Conservation (phyloP, 1,139 yeast genomes). For the Debaryomyces singareniensis region DNA sequence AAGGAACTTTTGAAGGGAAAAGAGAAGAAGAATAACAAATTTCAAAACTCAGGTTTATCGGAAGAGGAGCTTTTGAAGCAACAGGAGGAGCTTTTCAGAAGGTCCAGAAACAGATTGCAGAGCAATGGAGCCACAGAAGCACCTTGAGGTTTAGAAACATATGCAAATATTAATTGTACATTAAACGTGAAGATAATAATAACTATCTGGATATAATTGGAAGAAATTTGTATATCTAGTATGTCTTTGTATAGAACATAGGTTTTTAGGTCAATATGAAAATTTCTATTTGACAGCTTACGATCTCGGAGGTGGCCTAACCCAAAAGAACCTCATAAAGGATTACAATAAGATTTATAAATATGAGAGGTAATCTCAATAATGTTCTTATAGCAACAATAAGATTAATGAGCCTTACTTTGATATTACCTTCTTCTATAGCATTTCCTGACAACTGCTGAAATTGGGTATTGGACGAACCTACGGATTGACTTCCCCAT, state of each 20-base stretch:
- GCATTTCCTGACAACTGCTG: constrained; percentile 21
- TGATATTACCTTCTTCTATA: constrained; percentile 25
- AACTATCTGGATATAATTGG: too few relatives aligned
- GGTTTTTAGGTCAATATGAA: too few relatives aligned
- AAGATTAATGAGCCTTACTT: constrained; percentile 33
- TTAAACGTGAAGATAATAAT: constrained; percentile 1
- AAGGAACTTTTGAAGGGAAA: constrained; percentile 83
- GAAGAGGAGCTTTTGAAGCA: constrained; percentile 89
- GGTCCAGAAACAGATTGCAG: constrained; percentile 74
- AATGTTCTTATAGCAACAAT: constrained; percentile 43
- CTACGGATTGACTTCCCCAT: constrained; percentile 25
- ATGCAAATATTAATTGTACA: background rate
- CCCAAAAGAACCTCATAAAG: constrained; percentile 40
- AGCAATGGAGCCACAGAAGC: constrained; percentile 8
- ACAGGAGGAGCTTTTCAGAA: constrained; percentile 88
- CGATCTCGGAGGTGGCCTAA: too few relatives aligned
- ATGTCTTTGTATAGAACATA: too few relatives aligned
- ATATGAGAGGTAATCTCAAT: constrained; percentile 40
- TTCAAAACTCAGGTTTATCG: constrained; percentile 84
- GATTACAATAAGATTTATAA: constrained; percentile 32
- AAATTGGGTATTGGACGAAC: constrained; percentile 16
- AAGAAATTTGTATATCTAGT: too few relatives aligned
- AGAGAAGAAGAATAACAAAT: constrained; percentile 87
- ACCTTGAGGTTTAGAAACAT: constrained; percentile 6
- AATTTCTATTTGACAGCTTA: too few relatives aligned